Base-by-base conservation (phyloP, 805 yeast genomes). In the Jamesozyma lodderae region DNA sequence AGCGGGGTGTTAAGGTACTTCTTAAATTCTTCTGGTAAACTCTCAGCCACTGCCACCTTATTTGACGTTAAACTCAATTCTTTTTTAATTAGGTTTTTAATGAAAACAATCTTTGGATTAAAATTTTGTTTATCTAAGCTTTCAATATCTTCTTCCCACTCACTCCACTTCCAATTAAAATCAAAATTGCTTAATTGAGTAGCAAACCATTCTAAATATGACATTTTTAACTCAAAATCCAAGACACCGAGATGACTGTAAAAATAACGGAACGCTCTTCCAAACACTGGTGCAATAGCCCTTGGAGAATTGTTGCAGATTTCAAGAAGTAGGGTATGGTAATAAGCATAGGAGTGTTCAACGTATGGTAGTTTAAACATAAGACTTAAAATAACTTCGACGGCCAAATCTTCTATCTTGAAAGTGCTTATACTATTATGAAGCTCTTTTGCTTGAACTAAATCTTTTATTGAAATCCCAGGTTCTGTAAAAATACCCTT, bases 141-240 rank as follows among this genome's bases (percentile, higher is more conserved):
- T 14, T 52, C 46, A 1, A 75, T 67, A 48, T 77, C 80, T 1
- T 56, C 61, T 8, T 69, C 71, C 96, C 96, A 88, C 58, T 86
- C 96, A 43, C 73, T 73, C 96, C 97, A 88, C 53, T 85, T 84
- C 96, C 97, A 88, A 26, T 82, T 81, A 63, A 82, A 90, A 37
- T 80, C 83, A 59, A 88, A 90, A 56, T 87, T 88, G 46, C 90
- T 79, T 49, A 90, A 71, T 60, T 90, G 96, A 34, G 81, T 77
- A 1, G 92, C 68, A 69, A 90, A 77, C 96, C 96, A 90, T 58
- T 81, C 86, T 50, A 82, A 66, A 48, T 73, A 81, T 36, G 84
- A 66, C 40, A 73, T 67, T 42, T 75, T 70, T 36, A 81, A 63
- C 58, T 85, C 95, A 49, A 74, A 76, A 55, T 87, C 95, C 33